Evolutionary conservation across 192 early-diverging fungal species (phyloP), one percentile per base, ranked within the genome.

Genomic region (Coemansia sp.): DNA sequence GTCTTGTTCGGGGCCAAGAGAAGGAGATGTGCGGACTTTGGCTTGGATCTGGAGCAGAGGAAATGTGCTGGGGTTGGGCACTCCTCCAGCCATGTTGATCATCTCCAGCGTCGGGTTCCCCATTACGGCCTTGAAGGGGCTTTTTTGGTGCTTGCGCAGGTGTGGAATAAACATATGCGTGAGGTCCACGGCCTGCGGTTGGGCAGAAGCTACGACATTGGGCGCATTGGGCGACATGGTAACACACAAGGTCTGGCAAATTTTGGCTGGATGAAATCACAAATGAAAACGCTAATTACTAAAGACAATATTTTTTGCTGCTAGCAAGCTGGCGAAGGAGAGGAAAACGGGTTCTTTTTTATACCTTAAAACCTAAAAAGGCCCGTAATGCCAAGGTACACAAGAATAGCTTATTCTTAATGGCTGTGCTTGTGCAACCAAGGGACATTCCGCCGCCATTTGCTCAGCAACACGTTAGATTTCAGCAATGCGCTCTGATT

Each of bases 71-170:
- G 81, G 75, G 38, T 86, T 81, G 0, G 87, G 89, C 44, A 84
- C 74, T 7, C 89, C 89, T 28, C 85, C 87, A 1, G 84, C 87
- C 34, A 90, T 76, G 34, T 86, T 85, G 51, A 90, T 76, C 80
- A 85, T 84, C 18, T 66, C 41, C 12, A 61, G 51, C 10, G 66
- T 76, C 12, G 66, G 73, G 49, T 43, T 62, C 40, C 66, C 73
- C 73, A 76, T 76, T 54, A 76, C 63, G 0, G 73, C 60, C 51
- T 69, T 76, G 66, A 76, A 69, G 18, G 66, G 62, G 51, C 73
- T 76, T 58, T 76, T 76, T 12, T 50, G 41, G 30, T 69, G 66
- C 17, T 38, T 56, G 38, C 62, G 73, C 54, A 69, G 61, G 0
- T 58, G 34, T 3, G 73, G 73, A 28, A 76, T 63, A 52, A 76